phyloP scores from a whole-genome alignment of 768 basidiomycete genomes.

The Cystofilobasidium macerans region DNA sequence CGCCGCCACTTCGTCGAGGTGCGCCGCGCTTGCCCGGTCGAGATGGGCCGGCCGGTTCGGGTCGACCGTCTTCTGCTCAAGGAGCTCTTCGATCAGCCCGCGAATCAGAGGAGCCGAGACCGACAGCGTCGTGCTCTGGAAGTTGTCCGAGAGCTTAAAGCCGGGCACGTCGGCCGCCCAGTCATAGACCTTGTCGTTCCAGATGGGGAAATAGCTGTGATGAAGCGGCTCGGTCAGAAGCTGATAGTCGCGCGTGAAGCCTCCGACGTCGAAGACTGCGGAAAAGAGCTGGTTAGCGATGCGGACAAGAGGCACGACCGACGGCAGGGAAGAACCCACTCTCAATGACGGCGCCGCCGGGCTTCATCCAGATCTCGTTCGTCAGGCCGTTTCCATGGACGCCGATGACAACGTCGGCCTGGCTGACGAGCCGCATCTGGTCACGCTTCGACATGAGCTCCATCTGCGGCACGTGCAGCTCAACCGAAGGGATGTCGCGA shows the following conservation, averaged over 20 bases:
- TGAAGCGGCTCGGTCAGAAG: constrained; percentile 22
- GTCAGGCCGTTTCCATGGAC: constrained; percentile 27
- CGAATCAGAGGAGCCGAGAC: constrained; percentile 8
- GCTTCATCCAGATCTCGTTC: constrained; percentile 27
- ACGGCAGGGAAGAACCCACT: background rate
- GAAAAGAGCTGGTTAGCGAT: background rate
- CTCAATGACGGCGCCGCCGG: constrained; percentile 25
- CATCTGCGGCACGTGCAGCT: constrained; percentile 23
- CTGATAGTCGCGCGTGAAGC: constrained; percentile 24
- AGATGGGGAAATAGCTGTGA: constrained; percentile 24
- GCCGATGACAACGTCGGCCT: constrained; percentile 23
- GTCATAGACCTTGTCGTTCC: constrained; percentile 25
- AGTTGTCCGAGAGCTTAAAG: constrained; percentile 27
- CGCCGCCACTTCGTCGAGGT: too few relatives aligned
- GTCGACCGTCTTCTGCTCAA: background rate
- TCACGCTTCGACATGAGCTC: constrained; percentile 23
- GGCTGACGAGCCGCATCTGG: constrained; percentile 20
- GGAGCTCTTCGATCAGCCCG: constrained; percentile 6
- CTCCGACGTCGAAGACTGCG: constrained; percentile 25
- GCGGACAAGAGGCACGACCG: too few relatives aligned
- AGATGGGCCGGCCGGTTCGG: background rate
- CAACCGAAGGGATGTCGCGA: constrained; percentile 7
- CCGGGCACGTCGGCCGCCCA: constrained; percentile 26
- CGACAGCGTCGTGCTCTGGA: constrained; percentile 11
- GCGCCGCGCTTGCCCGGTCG: too few relatives aligned